Percentiles rank a stretch among this genome's conserved stretches.
phyloP scores from a whole-genome alignment of 2,329 filamentous ascomycete species.

The Colletotrichum sp. region DNA sequence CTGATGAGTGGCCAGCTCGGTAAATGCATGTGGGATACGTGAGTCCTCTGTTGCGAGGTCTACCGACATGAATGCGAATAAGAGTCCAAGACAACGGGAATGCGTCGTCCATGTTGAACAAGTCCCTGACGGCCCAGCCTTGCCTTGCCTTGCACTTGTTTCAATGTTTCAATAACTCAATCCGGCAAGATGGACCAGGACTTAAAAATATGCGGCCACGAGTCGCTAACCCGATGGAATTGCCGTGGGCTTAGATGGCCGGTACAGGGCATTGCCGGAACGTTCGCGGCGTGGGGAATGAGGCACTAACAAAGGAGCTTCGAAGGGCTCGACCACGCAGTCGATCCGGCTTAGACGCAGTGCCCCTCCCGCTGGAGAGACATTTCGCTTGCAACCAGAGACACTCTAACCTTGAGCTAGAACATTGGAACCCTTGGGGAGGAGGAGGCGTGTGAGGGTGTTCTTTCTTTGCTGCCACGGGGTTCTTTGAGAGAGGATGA shows the following conservation, averaged over 20 bases:
- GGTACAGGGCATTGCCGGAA: neutral
- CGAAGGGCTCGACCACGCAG: neutral
- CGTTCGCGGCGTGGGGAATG: neutral
- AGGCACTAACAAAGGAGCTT: neutral
- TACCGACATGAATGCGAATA: neutral
- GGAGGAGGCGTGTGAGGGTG: neutral
- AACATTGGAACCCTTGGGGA: neutral
- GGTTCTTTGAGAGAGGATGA: neutral
- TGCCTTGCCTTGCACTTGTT: neutral
- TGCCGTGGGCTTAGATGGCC: neutral
- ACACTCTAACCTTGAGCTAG: neutral
- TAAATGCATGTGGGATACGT: neutral
- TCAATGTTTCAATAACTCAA: neutral
- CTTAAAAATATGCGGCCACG: neutral
- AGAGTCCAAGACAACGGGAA: neutral
- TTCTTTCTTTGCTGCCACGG: neutral
- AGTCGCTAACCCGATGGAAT: neutral
- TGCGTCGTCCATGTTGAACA: neutral
- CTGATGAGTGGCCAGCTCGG: neutral
- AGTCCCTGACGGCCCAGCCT: neutral
- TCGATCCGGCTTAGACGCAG: neutral
- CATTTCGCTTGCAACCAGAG: neutral
- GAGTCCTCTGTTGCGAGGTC: neutral
- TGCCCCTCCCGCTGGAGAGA: neutral
- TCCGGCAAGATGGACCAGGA: neutral